Base-by-base conservation (phyloP, 2,329 filamentous ascomycete genomes). In the Hypoxylon sp. region DNA sequence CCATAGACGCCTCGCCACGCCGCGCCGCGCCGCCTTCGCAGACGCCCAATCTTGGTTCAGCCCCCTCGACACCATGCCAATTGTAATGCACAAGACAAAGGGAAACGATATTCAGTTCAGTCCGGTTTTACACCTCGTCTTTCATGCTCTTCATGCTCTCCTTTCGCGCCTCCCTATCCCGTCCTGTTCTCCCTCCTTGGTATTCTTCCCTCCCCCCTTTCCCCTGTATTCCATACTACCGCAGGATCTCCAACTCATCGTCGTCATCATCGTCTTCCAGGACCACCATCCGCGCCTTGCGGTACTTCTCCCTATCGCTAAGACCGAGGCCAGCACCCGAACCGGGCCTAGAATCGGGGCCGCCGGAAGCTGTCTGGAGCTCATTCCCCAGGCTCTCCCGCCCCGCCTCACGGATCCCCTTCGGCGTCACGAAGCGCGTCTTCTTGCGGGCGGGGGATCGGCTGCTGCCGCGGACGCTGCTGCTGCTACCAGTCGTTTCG, bases 371-470 rank as follows among this genome's bases (percentile, higher is more conserved):
- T 6, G 25, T 27, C 25, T 27, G 25, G 2, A 82, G 78, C 57
- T 87, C 86, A n/a, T 79, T 82, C 8, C 90, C 89, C 1, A 94
- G 77, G 75, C 91, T 94, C 76, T 94, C 92, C 66, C 91, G 84
- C 0, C 92, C 92, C 3, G 92, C 92, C 79, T 93, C 91, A 61
- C 89, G 87, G 69, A 95, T 94, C 0, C 92, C 92, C 77, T 91
- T 92, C 46, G 90, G 89, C 27, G 92, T 93, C 44, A 94, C 86
- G 76, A 95, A 94, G n/a, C 92, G 85, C 57, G 92, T 94, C 84
- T 93, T 93, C 81, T 93, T 91, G 72, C 87, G 84, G 33, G 89
- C 85, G 0, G 88, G 88, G 76, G 76, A 85, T 71, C 70, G 68
- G 77, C 56, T 79, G 74, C 77, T 77, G 27, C 75, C 66, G 48